Evolutionary conservation across 2,329 filamentous ascomycete species (phyloP).

Genomic region (Laburnicola sp.): DNA sequence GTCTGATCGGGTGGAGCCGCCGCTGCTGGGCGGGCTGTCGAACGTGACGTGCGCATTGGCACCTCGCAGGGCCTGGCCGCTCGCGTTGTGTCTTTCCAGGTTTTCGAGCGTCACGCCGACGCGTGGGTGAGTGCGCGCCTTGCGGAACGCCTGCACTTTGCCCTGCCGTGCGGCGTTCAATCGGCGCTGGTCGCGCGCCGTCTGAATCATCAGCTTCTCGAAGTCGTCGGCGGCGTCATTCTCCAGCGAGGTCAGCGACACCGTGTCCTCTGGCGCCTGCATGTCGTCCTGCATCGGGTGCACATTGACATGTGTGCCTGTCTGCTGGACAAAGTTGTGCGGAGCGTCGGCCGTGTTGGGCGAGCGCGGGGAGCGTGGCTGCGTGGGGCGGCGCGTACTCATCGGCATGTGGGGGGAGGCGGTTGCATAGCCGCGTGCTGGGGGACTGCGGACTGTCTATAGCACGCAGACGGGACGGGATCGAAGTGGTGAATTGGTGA

Average conservation of each 20-base stretch:
- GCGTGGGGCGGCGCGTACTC: conserved; percentile 41
- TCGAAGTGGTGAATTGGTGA: not conserved
- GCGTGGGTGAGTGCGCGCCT: conserved; percentile 46
- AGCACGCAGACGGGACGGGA: not conserved
- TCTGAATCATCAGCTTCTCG: conserved; percentile 49
- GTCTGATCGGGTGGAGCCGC: conserved; percentile 42
- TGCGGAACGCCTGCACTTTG: conserved; percentile 46
- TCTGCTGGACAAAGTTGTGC: conserved; percentile 24
- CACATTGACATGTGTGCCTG: conserved; percentile 19
- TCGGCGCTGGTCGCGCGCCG: conserved; percentile 49
- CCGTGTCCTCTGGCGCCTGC: conserved; percentile 26
- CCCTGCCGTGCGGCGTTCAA: conserved; percentile 41
- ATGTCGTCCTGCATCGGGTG: conserved; percentile 27
- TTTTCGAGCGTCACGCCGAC: conserved; percentile 50
- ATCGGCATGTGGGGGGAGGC: conserved; percentile 22
- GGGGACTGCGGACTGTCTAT: not conserved
- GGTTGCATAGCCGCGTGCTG: conserved; percentile 21
- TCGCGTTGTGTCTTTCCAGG: conserved; percentile 44
- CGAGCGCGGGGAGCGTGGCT: conserved; percentile 37
- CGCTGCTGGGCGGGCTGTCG: conserved; percentile 42
- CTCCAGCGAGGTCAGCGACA: conserved; percentile 46
- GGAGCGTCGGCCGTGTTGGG: conserved; percentile 29
- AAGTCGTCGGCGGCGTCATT: conserved; percentile 49
- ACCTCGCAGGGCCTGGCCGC: conserved; percentile 10
- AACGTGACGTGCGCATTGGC: conserved; percentile 22